Percentiles rank a stretch among this genome's conserved stretches.
phyloP scores from a whole-genome alignment of 148 eudicot species.

The Fagopyrum tataricum region DNA sequence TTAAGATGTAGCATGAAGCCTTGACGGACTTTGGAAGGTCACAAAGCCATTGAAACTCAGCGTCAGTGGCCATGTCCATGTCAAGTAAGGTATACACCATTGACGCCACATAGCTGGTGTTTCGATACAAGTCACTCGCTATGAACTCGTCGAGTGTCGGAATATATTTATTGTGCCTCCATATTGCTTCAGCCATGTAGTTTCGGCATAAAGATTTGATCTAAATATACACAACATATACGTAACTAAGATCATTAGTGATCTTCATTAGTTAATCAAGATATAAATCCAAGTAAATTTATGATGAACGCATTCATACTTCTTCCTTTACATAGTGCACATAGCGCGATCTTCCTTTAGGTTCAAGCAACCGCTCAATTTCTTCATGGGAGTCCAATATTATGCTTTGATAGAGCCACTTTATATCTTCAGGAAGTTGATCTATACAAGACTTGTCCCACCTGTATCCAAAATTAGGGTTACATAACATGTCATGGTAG shows the following conservation, averaged over 20 bases:
- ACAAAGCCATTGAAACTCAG: constrained; percentile 19
- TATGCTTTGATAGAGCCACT: constrained; percentile 11
- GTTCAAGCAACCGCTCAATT: constrained; percentile 12
- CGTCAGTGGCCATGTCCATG: constrained; percentile 14
- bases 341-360: constrained; percentile 15
- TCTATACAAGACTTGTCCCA: constrained; percentile 18
- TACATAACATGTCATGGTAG: too few relatives aligned
- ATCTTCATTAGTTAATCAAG: too few relatives aligned
- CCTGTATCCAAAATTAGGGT: constrained; percentile 4
- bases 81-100: constrained; percentile 12
- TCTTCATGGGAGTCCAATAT: constrained; percentile 14
- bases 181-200: constrained; percentile 21
- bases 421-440: constrained; percentile 20
- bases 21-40: constrained; percentile 1
- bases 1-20: constrained; percentile 2
- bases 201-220: constrained; percentile 15
- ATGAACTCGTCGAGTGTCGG: constrained; percentile 18
- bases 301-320: too few relatives aligned
- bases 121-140: not conserved
- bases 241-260: not conserved
- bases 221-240: not conserved
- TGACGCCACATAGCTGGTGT: constrained; percentile 6
- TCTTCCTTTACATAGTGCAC: constrained; percentile 12
- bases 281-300: too few relatives aligned
- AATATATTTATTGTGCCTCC: constrained; percentile 16